phyloP scores from a whole-genome alignment of 208 protist genomes.

The Trypanosoma melophagium region DNA sequence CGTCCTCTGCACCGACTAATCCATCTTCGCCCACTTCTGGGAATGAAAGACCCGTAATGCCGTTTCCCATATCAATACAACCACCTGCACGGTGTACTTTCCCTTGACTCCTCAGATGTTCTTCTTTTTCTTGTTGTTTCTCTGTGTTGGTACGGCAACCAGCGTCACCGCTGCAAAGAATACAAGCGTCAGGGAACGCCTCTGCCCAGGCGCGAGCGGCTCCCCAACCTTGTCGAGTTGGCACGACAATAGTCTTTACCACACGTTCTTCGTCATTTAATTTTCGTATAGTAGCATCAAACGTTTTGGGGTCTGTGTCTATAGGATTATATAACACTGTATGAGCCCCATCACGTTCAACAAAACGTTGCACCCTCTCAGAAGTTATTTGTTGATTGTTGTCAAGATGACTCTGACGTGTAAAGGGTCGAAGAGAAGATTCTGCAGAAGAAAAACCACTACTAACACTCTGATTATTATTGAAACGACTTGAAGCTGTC shows the following conservation, averaged over 20 bases:
- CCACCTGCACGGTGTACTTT: conserved; percentile 30
- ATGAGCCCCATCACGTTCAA: conserved; percentile 47
- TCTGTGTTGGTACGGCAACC: background rate
- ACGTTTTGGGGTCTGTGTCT: conserved; percentile 61
- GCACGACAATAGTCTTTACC: conserved; percentile 77
- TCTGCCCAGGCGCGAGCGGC: conserved; percentile 72
- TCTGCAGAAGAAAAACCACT: conserved; percentile 17
- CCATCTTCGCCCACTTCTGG: conserved; percentile 64
- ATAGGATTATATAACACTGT: conserved; percentile 87
- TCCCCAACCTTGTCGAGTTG: conserved; percentile 64
- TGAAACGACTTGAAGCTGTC: conserved; percentile 7
- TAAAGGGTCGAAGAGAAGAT: background rate
- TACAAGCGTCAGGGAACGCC: conserved; percentile 72
- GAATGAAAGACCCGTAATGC: conserved; percentile 62
- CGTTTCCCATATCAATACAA: conserved; percentile 63
- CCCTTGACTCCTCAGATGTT: background rate
- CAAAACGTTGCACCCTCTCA: conserved; percentile 29
- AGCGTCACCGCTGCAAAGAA: conserved; percentile 44
- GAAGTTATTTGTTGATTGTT: background rate
- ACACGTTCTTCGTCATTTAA: conserved; percentile 64
- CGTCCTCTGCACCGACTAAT: conserved; percentile 14
- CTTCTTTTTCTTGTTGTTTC: background rate
- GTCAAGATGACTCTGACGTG: conserved; percentile 19
- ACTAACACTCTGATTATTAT: conserved; percentile 19
- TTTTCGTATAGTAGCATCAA: conserved; percentile 48